These are phyloP conservation scores for Boletales sp. DNA, from an alignment of 768 basidiomycete species.

Conservation along the genomic window DNA sequence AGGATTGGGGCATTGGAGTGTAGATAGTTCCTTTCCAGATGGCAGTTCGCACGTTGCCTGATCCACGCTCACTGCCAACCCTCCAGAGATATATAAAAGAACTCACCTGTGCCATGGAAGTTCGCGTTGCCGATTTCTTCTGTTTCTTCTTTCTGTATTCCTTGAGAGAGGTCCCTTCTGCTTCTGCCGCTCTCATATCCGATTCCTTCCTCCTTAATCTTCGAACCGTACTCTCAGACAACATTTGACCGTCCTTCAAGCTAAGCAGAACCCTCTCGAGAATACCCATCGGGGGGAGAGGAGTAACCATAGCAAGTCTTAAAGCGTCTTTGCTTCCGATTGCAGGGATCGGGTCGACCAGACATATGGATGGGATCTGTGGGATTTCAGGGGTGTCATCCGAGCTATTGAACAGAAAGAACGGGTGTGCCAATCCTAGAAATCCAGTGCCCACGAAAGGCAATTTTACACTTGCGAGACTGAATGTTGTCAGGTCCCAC, in stretches of 20 bases:
- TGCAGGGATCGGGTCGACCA: background rate
- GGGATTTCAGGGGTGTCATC: constrained; percentile 22
- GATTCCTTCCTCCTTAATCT: constrained; percentile 22
- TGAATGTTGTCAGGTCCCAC: constrained; percentile 19
- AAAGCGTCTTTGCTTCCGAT: constrained; percentile 6
- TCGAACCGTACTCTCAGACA: constrained; percentile 25
- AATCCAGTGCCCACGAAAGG: constrained; percentile 21
- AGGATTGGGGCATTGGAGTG: background rate
- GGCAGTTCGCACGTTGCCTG: background rate
- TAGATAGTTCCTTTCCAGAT: background rate
- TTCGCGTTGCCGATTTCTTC: constrained; percentile 9
- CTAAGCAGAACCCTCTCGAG: constrained; percentile 20
- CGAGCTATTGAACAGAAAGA: background rate
- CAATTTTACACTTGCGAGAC: constrained; percentile 21
- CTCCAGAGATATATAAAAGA: background rate
- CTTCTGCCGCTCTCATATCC: constrained; percentile 17
- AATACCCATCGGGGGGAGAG: constrained; percentile 17
- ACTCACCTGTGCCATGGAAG: constrained; percentile 11
- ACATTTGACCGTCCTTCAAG: constrained; percentile 20
- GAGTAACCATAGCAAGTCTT: constrained; percentile 13
- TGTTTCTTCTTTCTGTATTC: constrained; percentile 21
- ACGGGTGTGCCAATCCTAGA: constrained; percentile 16
- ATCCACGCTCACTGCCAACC: background rate
- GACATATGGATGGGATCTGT: constrained; percentile 15
- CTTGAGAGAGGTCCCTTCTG: constrained; percentile 20